A percentile compares a stretch with the other conserved stretches of the same genome.
These are phyloP conservation scores for Excoecaria cochinchinensis DNA, from an alignment of 345 rosid genomes.

Conservation along the genomic window DNA sequence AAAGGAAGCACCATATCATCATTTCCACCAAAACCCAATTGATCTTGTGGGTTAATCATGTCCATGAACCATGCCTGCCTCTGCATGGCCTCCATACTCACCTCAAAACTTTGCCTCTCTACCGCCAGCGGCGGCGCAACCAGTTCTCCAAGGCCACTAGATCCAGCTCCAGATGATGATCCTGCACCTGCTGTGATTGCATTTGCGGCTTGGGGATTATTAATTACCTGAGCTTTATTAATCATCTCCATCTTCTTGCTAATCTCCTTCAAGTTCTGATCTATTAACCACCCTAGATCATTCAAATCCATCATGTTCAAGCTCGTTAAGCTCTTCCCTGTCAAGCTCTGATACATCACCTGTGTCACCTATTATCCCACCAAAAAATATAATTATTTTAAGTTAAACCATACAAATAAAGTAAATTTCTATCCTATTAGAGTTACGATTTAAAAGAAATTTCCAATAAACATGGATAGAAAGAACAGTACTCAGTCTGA, in stretches of 20 bases:
- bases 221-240: not conserved
- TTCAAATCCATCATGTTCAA: constrained; percentile 38
- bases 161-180: not conserved
- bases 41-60: constrained; percentile 8
- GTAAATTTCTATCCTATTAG: too few relatives aligned
- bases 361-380: constrained; percentile 11
- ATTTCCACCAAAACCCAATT: constrained; percentile 13
- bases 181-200: not conserved
- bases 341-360: constrained; percentile 32
- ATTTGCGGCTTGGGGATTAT: not conserved
- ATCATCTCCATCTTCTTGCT: not conserved
- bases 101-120: not conserved
- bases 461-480: too few relatives aligned
- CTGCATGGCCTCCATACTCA: constrained; percentile 8
- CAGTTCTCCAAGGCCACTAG: not conserved
- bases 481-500: too few relatives aligned
- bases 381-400: too few relatives aligned
- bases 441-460: too few relatives aligned
- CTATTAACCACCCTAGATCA: constrained; percentile 38
- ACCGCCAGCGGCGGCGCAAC: not conserved
- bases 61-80: constrained; percentile 26
- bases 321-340: constrained; percentile 9
- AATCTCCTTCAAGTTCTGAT: constrained; percentile 30
- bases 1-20: constrained; percentile 17
- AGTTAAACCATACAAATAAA: too few relatives aligned